phyloP scores from a whole-genome alignment of 257 asterid genomes.

The Lycium barbarum region DNA sequence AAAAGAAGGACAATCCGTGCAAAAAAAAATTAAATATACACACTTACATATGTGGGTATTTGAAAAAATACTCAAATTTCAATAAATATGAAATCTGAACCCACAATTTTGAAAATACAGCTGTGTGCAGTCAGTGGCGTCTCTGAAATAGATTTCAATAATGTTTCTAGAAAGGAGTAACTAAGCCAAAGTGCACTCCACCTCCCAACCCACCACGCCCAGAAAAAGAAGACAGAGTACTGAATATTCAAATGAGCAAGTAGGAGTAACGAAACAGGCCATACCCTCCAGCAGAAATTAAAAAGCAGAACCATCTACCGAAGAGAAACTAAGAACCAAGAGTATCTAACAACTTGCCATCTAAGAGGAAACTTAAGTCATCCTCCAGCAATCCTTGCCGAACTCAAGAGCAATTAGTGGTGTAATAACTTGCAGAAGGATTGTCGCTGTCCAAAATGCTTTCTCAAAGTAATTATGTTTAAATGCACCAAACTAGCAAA shows the following conservation, averaged over 20 bases:
- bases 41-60: no score
- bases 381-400: conserved; percentile 43
- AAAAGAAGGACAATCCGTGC: no score
- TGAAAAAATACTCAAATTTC: neutral
- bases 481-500: conserved; percentile 60
- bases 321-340: conserved; percentile 31
- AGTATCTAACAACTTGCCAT: conserved; percentile 40
- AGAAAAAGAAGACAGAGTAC: neutral
- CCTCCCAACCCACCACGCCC: neutral
- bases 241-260: neutral
- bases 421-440: conserved; percentile 37
- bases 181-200: neutral
- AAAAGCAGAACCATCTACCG: neutral
- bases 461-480: conserved; percentile 53
- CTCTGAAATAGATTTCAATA: neutral
- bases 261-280: neutral
- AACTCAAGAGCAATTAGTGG: neutral
- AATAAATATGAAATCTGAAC: neutral
- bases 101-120: neutral
- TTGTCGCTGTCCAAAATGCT: conserved; percentile 51
- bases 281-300: no score
- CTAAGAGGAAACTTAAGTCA: conserved; percentile 41
- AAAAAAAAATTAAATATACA: no score
- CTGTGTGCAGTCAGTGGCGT: neutral
- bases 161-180: neutral